phyloP scores from a whole-genome alignment of 768 basidiomycete genomes.

The Lactarius pseudohatsudake region DNA sequence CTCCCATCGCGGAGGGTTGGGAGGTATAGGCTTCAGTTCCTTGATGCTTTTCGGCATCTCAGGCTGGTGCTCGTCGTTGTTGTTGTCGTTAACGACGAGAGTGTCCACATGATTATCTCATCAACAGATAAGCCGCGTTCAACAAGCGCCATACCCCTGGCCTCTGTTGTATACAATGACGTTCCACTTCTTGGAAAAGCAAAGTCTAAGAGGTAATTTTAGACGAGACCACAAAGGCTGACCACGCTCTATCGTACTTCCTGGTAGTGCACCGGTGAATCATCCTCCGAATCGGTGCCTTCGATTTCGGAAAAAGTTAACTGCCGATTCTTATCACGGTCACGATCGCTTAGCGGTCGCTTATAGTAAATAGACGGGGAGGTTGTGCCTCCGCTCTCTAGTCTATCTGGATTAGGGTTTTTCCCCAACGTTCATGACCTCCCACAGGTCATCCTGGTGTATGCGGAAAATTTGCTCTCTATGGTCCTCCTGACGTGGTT shows the following conservation, averaged over 20 bases:
- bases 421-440: neutral
- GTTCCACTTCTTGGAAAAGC: no score
- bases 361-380: no score
- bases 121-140: no score
- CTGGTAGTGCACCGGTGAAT: neutral
- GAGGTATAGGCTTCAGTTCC: slow-evolving; percentile 46
- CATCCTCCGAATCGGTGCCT: neutral
- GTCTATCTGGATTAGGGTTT: neutral
- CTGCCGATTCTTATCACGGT: neutral
- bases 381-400: neutral
- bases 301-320: neutral
- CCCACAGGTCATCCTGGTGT: neutral
- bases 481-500: neutral
- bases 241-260: neutral
- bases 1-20: slow-evolving; percentile 67
- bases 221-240: neutral
- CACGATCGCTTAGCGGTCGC: neutral
- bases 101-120: no score
- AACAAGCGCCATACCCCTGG: no score
- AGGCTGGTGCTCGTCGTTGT: neutral
- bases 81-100: no score
- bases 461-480: neutral
- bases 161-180: no score
- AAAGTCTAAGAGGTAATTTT: neutral
- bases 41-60: slow-evolving; percentile 9